Conservation (phyloP, 2,329 filamentous ascomycete genomes). For the Aphanocladium album region DNA sequence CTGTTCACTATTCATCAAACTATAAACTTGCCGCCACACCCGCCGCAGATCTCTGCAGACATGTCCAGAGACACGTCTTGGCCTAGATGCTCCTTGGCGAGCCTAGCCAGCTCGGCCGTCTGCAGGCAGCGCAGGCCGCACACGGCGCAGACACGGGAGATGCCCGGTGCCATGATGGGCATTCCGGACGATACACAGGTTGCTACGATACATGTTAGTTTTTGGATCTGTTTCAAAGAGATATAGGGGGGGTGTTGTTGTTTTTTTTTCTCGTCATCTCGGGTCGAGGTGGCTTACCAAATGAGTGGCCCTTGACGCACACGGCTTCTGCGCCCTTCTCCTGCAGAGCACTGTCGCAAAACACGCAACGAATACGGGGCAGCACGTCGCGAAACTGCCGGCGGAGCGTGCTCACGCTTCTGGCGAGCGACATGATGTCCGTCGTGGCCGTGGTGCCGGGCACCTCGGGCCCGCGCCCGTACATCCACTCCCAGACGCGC, state of each 20-base stretch:
- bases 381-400: slow-evolving; percentile 35
- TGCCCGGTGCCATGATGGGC: slow-evolving; percentile 48
- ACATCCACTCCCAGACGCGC: slow-evolving; percentile 54
- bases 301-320: slow-evolving; percentile 36
- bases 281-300: too few relatives aligned
- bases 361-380: slow-evolving; percentile 38
- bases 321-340: slow-evolving; percentile 29
- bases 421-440: not conserved
- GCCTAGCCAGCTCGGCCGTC: slow-evolving; percentile 33
- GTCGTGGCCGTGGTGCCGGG: slow-evolving; percentile 25
- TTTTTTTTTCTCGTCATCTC: too few relatives aligned
- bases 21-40: slow-evolving; percentile 39
- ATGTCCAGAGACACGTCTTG: slow-evolving; percentile 24
- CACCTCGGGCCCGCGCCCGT: slow-evolving; percentile 45
- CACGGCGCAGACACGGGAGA: slow-evolving; percentile 50
- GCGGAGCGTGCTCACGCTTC: slow-evolving; percentile 22
- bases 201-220: slow-evolving; percentile 24
- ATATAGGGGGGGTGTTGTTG: not conserved
- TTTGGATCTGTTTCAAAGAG: not conserved
- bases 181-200: slow-evolving; percentile 50
- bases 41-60: slow-evolving; percentile 32
- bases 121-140: slow-evolving; percentile 49
- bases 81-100: slow-evolving; percentile 28
- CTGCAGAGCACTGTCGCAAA: slow-evolving; percentile 37
- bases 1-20: slow-evolving; percentile 19